Evolutionary conservation across 163 green algal species (phyloP), one percentile per base, ranked within the genome.

Genomic region (Scenedesmus sp.): DNA sequence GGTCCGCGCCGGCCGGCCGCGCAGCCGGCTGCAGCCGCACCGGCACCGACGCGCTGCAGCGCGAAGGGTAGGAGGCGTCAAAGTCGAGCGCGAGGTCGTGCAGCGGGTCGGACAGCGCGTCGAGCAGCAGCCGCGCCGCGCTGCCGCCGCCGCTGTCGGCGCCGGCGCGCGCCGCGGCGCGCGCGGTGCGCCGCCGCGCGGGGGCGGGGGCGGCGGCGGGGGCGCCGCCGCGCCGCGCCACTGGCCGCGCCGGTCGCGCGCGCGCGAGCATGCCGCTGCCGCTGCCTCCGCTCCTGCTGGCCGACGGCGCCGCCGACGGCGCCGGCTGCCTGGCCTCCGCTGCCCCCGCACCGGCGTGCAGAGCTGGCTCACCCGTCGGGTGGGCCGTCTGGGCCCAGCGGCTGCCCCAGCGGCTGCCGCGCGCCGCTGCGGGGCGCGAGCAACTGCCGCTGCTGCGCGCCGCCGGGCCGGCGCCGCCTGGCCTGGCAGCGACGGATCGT

Each of bases 11-110:
- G 20, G 34, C 34, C 36, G 29, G 34, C 17, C 4, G 34, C 18
- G 22, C 17, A 69, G 2, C 10, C 33, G 9, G 31, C 60, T 69
- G 60, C 60, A 47, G 33, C 60, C 33, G 36, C 60, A 45, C 60
- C 36, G 60, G 29, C 17, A 45, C 60, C 14, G 60, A 45, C 11
- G 18, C 36, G 29, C 22, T 47, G 60, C 60, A 45, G 18, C 60
- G 31, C 34, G 28, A 29, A 34, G 36, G 56, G 56, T 64, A 64
- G 7, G 56, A 42, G 28, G 34, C 36, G 28, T 64, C 56, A 64
- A 64, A 64, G 56, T 64, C 56, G n/a, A 64, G 56, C 22, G 56
- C 34, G 28, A 64, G 56, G 56, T 64, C 56, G 24, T 64, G 56
- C 56, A 64, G n/a, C 31, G 31, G 28, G 11, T 64, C 56, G 22